Base-by-base conservation (phyloP, 352 stramenopile species). In the Pythium rishiriense region DNA sequence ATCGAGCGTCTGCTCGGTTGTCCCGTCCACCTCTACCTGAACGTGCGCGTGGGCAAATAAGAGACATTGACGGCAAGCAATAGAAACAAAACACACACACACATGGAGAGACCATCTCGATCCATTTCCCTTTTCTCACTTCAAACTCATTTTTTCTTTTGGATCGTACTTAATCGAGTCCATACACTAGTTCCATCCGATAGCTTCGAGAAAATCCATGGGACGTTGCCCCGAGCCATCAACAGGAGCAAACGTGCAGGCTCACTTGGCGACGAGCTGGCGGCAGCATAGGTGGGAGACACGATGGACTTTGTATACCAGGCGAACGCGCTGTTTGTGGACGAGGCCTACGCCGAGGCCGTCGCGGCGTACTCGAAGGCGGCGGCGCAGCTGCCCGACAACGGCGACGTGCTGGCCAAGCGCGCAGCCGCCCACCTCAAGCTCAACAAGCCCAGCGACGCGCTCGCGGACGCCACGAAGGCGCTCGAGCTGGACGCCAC, bases 1-100 rank as follows among this genome's bases (percentile, higher is more conserved):
- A 92, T 95, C 65, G 75, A 95, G 59, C 57, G 72, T 47, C 68
- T 95, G 47, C 69, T 95, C 9, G 81, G 87, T 57, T 74, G 75
- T 28, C 79, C 72, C 4, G 80, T 95, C 63, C 86, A 95, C 43
- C 75, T 95, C 47, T 95, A 95, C 64, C 69, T 95, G 46, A 95
- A 95, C 68, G 82, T 95, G 19, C 84, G 86, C 28, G 80, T 93
- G 14, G 79, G 79, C 47, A 87, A 75, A 26, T 58, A 66, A 43
- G 21, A n/a, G n/a, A n/a, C n/a, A 25, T 15, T 3, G 19, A 2
- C 37, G n/a, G 26, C 10, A 46, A 33, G 6, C 37, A 50, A 57
- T 51, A 53, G 33, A 43, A 51, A 17, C 52, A n/a, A 31, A 21
- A 33, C 28, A 26, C 22, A 49, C 35, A 9, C 29, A 15, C 48